Evolutionary conservation across 2,329 filamentous ascomycete genomes (phyloP), one percentile per base, ranked within the genome.

Genomic region (Cladosporium sp.): DNA sequence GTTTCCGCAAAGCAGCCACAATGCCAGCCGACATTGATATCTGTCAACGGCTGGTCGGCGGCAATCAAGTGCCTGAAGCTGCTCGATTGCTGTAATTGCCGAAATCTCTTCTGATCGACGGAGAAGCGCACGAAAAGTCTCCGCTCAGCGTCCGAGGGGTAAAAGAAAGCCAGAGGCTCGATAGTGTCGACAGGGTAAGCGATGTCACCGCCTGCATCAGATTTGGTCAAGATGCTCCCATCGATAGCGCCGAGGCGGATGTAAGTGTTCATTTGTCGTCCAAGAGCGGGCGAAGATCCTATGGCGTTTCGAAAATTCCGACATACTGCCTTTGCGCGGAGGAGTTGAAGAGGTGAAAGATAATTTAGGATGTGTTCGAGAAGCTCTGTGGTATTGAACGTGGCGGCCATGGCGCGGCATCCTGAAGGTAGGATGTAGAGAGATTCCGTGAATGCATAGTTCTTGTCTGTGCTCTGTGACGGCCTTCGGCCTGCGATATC

Each of bases 351-450:
- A 14, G 43, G n/a, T 14, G 34, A 22, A 5, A 52, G 11, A 9
- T 45, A 40, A 33, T 7, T 16, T 9, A 52, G 35, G 28, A 52
- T 46, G 7, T 52, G 49, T 32, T 52, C 49, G 42, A 46, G 42
- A 19, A 52, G 42, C 14, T 52, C 49, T n/a, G 43, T 9, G 3
- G 49, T 52, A n/a, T 42, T 19, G 42, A 52, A 34, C 1, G 43
- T 46, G 33, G 49, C 42, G 19, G 28, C 14, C 16, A 28, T 46
- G 34, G 34, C 37, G 22, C 16, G 32, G 9, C 3, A 10, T 5
- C 4, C 22, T 3, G 22, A 5, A 28, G 22, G 22, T 7, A 28
- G 22, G 7, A 1, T 3, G 22, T 5, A 7, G 7, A 28, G 22
- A 28, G 22, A 7, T 7, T 5, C 7, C 22, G 16, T n/a, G 16